Evolutionary conservation across 108 stramenopile genomes (phyloP).

Genomic region (Nitzschia palea): DNA sequence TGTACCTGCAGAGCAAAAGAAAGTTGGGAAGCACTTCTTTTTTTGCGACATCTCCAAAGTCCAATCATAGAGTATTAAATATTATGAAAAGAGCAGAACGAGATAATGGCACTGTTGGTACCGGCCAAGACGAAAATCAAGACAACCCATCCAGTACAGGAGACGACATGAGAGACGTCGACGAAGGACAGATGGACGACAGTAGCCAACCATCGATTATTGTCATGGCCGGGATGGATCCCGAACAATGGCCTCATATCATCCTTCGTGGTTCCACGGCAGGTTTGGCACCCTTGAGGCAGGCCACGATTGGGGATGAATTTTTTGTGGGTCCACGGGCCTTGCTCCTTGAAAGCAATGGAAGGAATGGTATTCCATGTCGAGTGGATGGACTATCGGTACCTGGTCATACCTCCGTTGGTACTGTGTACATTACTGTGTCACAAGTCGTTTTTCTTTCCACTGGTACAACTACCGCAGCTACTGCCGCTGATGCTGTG

Average conservation of each 20-base stretch:
- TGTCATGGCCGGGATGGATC: slow-evolving; percentile 17
- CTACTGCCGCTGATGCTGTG: background rate
- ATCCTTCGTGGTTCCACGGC: slow-evolving; percentile 16
- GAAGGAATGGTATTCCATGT: slow-evolving; percentile 1
- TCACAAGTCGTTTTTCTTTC: slow-evolving; percentile 38
- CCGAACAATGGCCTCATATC: slow-evolving; percentile 33
- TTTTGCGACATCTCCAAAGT: too few relatives aligned
- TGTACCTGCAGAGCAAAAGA: too few relatives aligned
- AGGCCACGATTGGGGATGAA: slow-evolving; percentile 10
- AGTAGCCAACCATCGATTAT: background rate
- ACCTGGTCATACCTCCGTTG: background rate
- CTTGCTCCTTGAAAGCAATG: background rate
- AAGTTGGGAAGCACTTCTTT: too few relatives aligned
- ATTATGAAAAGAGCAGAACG: too few relatives aligned
- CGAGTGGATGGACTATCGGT: background rate
- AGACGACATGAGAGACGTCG: too few relatives aligned
- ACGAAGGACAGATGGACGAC: background rate
- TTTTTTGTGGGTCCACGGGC: slow-evolving; percentile 20
- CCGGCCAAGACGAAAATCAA: too few relatives aligned
- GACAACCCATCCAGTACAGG: background rate
- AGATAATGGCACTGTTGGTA: too few relatives aligned
- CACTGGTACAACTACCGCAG: background rate
- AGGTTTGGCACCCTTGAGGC: slow-evolving; percentile 26
- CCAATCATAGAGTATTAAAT: too few relatives aligned
- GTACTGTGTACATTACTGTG: slow-evolving; percentile 23